phyloP scores from a whole-genome alignment of 768 basidiomycete species.

The Lactifluus piperatus region DNA sequence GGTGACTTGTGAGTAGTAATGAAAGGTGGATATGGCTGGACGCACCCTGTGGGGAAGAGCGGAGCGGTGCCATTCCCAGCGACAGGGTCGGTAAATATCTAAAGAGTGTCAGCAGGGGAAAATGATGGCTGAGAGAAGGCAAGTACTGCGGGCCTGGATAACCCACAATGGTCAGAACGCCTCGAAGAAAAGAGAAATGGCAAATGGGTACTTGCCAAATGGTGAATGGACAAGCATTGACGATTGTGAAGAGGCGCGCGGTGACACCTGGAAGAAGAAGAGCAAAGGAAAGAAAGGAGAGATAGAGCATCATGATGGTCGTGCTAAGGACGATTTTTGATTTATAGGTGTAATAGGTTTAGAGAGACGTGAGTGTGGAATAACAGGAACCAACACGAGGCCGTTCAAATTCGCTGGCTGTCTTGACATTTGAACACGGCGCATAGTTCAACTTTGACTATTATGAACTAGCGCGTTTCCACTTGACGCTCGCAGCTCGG shows the following conservation, averaged over 20 bases:
- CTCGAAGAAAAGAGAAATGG: neutral
- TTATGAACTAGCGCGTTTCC: neutral
- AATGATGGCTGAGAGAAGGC: no score
- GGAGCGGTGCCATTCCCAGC: neutral
- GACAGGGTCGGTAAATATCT: conserved; percentile 17
- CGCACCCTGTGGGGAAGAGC: conserved; percentile 11
- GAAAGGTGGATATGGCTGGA: neutral
- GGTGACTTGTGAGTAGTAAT: neutral
- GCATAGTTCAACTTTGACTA: neutral
- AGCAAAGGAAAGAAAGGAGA: neutral
- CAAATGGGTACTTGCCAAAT: conserved; percentile 3
- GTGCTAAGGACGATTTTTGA: neutral
- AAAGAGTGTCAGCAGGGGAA: neutral
- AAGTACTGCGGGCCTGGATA: conserved; percentile 15
- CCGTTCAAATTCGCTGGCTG: neutral
- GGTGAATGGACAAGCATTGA: conserved; percentile 15
- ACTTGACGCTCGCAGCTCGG: neutral
- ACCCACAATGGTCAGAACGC: neutral
- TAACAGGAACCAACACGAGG: neutral
- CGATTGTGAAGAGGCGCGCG: conserved; percentile 13
- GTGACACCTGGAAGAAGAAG: neutral
- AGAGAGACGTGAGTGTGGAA: neutral
- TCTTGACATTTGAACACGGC: neutral
- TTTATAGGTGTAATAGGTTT: neutral
- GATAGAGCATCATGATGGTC: neutral